These are phyloP conservation scores for Solanum sitiens DNA, from an alignment of 257 asterid genomes.

Conservation along the genomic window DNA sequence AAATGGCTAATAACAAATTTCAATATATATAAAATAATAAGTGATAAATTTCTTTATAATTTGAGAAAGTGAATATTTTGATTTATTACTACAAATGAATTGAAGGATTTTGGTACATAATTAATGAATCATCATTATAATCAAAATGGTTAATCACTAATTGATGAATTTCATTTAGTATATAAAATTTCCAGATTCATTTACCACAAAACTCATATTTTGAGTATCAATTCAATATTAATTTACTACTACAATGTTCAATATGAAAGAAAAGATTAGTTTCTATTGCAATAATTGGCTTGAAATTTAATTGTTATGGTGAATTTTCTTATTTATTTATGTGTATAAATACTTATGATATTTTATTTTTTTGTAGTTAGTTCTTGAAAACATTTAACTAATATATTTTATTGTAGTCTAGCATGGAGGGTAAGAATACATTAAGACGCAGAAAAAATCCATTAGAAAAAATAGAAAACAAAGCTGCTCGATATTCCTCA, in stretches of 20 bases:
- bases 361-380: background rate
- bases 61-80: background rate
- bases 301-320: background rate
- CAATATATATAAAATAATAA: too few relatives aligned
- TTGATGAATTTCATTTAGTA: background rate
- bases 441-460: background rate
- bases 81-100: background rate
- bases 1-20: too few relatives aligned
- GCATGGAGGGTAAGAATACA: background rate
- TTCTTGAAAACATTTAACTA: background rate
- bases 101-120: background rate
- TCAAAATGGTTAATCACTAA: background rate
- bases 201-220: background rate
- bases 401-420: background rate
- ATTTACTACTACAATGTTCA: background rate
- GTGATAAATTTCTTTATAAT: background rate
- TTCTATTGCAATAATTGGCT: background rate
- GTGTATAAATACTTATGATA: background rate
- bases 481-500: background rate
- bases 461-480: background rate
- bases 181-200: background rate
- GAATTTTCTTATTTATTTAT: background rate
- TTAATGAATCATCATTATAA: background rate
- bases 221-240: background rate
- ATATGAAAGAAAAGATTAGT: background rate